A percentile compares a stretch with the other conserved stretches of the same genome.
These are phyloP conservation scores for Penicillium decumbens DNA, from an alignment of 2,329 filamentous ascomycete species.

Conservation along the genomic window DNA sequence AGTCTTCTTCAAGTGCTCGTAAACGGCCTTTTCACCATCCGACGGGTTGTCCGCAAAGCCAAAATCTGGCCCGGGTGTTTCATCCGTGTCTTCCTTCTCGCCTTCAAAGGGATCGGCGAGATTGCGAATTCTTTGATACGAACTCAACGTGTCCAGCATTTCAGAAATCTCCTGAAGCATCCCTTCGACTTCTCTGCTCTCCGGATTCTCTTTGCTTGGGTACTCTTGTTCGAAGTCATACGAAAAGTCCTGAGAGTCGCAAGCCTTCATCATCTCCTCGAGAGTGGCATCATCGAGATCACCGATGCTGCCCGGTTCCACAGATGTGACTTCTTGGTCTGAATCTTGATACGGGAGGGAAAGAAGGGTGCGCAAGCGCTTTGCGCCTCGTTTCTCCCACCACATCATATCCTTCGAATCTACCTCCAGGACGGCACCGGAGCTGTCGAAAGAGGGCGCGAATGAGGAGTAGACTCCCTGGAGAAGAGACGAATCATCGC, in stretches of 20 bases:
- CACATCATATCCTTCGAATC: conserved; percentile 43
- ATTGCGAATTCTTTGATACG: conserved; percentile 58
- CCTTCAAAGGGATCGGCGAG: conserved; percentile 31
- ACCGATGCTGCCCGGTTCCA: conserved; percentile 29
- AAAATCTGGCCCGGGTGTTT: conserved; percentile 17
- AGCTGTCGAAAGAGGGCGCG: conserved; percentile 46
- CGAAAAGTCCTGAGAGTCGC: conserved; percentile 35
- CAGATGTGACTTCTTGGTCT: conserved; percentile 20
- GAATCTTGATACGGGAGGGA: conserved; percentile 23
- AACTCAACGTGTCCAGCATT: conserved; percentile 57
- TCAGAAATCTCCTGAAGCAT: conserved; percentile 56
- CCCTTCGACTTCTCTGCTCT: conserved; percentile 47
- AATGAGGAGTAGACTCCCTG: conserved; percentile 48
- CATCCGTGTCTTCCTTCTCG: conserved; percentile 34
- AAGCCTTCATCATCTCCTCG: conserved; percentile 42
- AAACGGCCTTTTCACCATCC: conserved; percentile 55
- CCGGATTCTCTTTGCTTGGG: conserved; percentile 31
- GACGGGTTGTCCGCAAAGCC: conserved; percentile 52
- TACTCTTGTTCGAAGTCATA: conserved; percentile 23
- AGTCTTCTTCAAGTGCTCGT: conserved; percentile 70
- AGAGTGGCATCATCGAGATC: conserved; percentile 40
- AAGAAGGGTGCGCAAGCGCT: conserved; percentile 36
- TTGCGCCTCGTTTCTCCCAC: conserved; percentile 43
- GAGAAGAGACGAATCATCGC: conserved; percentile 36
- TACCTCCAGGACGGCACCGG: conserved; percentile 40